Percentiles rank a stretch among this genome's conserved stretches.
Conservation (phyloP, 306 rosid genomes). For the Pyrus betulifolia region DNA sequence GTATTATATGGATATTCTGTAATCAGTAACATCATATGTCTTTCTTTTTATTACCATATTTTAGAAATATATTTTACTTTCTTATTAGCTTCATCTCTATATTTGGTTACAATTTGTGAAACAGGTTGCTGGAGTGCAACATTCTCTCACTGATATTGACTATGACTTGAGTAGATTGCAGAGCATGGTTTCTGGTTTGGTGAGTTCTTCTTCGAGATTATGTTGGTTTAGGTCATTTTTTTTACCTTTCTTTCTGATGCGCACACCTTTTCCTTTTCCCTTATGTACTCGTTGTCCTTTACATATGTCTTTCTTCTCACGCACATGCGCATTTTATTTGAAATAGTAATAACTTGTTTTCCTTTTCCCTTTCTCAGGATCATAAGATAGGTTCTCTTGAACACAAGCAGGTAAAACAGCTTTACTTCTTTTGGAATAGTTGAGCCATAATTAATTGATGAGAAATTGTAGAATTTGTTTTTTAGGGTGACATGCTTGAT, state of each 20-base stretch:
- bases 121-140: conserved; percentile 76
- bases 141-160: conserved; percentile 42
- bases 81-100: not conserved
- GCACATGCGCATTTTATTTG: not conserved
- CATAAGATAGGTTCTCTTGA: conserved; percentile 49
- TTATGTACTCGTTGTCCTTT: not conserved
- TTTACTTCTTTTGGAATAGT: conserved; percentile 6
- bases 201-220: conserved; percentile 29
- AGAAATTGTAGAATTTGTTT: not conserved
- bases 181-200: conserved; percentile 56
- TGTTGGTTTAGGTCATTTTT: not conserved
- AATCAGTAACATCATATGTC: not conserved
- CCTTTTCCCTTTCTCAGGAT: conserved; percentile 44
- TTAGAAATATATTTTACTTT: not conserved
- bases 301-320: not conserved
- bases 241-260: not conserved
- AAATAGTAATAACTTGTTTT: conserved; percentile 15
- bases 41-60: not conserved
- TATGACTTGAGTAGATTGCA: conserved; percentile 53
- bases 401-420: conserved; percentile 66
- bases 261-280: not conserved
- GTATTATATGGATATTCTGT: not conserved
- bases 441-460: not conserved
- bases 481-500: not conserved
- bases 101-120: conserved; percentile 21